Conservation (phyloP, 2,329 filamentous ascomycete genomes). For the Lachnum nothofagi region DNA sequence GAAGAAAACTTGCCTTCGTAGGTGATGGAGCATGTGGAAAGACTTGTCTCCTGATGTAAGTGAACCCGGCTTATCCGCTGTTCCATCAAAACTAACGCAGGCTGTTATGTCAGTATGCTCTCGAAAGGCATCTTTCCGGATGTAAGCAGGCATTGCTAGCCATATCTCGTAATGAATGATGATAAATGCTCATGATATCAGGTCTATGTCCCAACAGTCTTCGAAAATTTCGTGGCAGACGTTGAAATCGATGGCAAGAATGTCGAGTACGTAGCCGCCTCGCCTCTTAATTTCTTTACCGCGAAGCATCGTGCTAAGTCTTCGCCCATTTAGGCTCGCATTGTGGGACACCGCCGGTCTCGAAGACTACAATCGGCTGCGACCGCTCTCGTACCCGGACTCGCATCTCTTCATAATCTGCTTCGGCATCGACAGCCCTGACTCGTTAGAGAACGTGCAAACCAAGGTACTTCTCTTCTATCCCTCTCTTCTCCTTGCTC, state of each 20-base stretch:
- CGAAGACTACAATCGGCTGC: not conserved
- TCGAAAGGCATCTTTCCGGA: not conserved
- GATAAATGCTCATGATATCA: not conserved
- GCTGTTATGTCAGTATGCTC: not conserved
- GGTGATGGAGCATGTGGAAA: not conserved
- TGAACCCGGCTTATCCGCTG: too few species aligned
- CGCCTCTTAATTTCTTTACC: not conserved
- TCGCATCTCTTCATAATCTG: not conserved
- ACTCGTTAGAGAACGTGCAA: slow-evolving; percentile 95
- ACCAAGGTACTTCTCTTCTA: slow-evolving; percentile 63
- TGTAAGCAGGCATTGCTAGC: not conserved
- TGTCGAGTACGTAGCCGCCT: too few species aligned
- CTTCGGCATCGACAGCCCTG: slow-evolving; percentile 72
- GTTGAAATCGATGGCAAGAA: not conserved
- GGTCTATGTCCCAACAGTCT: not conserved
- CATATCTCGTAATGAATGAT: too few species aligned
- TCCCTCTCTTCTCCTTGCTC: slow-evolving; percentile 20
- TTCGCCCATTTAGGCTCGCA: not conserved
- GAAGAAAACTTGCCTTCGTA: not conserved
- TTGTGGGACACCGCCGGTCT: slow-evolving; percentile 1
- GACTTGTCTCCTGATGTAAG: not conserved
- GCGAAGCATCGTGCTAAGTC: not conserved
- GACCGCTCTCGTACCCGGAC: not conserved
- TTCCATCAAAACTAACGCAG: too few species aligned
- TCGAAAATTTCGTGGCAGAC: slow-evolving; percentile 2